These are phyloP conservation scores for Neurospora hispaniola DNA, from an alignment of 495 filamentous ascomycete genomes.

Conservation along the genomic window DNA sequence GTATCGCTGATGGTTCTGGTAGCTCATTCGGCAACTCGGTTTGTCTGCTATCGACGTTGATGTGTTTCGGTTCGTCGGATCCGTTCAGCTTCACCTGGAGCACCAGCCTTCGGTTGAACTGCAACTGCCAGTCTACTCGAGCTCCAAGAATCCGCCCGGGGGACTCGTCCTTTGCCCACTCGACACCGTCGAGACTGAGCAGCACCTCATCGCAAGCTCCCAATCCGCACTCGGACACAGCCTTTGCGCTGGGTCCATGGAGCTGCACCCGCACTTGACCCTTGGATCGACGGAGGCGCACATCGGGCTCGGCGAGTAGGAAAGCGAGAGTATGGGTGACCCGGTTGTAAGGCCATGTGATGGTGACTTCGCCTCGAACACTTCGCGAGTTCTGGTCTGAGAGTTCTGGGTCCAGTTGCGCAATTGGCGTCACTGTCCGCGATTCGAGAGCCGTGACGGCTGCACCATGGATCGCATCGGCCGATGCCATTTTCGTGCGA, in stretches of 20 bases:
- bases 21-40: conserved; percentile 4
- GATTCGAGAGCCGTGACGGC: conserved; percentile 10
- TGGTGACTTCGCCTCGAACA: conserved; percentile 56
- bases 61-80: conserved; percentile 19
- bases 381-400: conserved; percentile 21
- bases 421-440: conserved; percentile 40
- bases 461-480: conserved; percentile 1
- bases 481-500: conserved; percentile 13
- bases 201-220: conserved; percentile 68
- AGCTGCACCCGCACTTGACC: conserved; percentile 83
- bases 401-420: conserved; percentile 53
- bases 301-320: conserved; percentile 75
- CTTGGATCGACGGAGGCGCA: conserved; percentile 63
- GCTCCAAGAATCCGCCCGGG: conserved; percentile 54
- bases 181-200: conserved; percentile 55
- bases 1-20: not conserved
- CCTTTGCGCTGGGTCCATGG: conserved; percentile 57
- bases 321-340: conserved; percentile 61
- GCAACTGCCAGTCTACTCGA: conserved; percentile 64
- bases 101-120: conserved; percentile 44
- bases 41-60: conserved; percentile 39
- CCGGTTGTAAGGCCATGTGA: conserved; percentile 87
- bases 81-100: conserved; percentile 42
- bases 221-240: conserved; percentile 52
- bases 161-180: conserved; percentile 41